These are phyloP conservation scores for Hansenula lynferdii DNA, from an alignment of 1,139 yeast species.

Conservation along the genomic window DNA sequence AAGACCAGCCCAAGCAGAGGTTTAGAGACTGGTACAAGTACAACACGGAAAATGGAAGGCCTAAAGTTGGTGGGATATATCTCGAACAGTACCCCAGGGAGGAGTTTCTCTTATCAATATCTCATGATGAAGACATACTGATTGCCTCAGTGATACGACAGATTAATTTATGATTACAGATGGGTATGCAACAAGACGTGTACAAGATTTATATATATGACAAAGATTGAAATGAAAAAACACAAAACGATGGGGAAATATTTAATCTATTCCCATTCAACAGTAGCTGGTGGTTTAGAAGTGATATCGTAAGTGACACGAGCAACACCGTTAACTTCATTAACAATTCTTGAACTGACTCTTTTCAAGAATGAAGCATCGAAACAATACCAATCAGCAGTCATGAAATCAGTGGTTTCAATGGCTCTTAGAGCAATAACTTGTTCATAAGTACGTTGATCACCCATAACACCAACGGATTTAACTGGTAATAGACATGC, in stretches of 20 bases:
- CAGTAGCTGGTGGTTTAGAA: conserved; percentile 99
- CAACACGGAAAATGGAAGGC: conserved; percentile 36
- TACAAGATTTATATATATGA: too few relatives aligned
- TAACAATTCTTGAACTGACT: conserved; percentile 94
- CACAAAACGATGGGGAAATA: too few relatives aligned
- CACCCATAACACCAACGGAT: conserved; percentile 99
- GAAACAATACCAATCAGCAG: conserved; percentile 98
- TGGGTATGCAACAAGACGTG: too few relatives aligned
- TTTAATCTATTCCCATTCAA: conserved; percentile 85
- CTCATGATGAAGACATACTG: conserved; percentile 61
- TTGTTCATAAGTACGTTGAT: conserved; percentile 98
- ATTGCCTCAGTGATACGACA: conserved; percentile 49
- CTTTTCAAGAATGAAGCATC: conserved; percentile 89
- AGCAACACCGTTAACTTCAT: conserved; percentile 98
- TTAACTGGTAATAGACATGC: conserved; percentile 96
- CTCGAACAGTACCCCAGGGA: conserved; percentile 29
- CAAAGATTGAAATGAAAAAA: neutral
- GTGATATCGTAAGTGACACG: conserved; percentile 98
- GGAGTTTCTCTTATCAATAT: conserved; percentile 47
- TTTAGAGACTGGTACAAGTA: conserved; percentile 60
- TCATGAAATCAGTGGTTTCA: conserved; percentile 97
- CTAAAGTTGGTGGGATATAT: conserved; percentile 35
- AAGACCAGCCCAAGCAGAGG: conserved; percentile 45
- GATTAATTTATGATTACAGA: neutral
- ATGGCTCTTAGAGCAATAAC: conserved; percentile 98